A percentile compares a stretch with the other conserved stretches of the same genome.
These are phyloP conservation scores for Austroboletus rostrupii DNA, from an alignment of 1,284 basidiomycete species.

Conservation along the genomic window DNA sequence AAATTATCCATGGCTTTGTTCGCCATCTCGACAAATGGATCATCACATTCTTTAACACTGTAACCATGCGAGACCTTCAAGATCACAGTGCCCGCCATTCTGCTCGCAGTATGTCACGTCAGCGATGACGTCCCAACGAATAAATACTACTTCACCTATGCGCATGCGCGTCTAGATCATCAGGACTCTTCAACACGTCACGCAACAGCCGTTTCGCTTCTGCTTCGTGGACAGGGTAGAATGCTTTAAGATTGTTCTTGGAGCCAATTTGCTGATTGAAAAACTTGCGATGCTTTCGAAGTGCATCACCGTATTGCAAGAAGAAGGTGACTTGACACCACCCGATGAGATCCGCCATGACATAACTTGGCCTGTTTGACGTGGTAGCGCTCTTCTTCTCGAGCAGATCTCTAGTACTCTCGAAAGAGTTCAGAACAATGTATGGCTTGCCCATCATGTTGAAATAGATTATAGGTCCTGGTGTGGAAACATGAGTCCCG, in stretches of 20 bases:
- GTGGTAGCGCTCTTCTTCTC: constrained; percentile 20
- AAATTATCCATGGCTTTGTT: constrained; percentile 16
- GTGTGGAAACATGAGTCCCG: constrained; percentile 25
- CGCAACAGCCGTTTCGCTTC: constrained; percentile 1
- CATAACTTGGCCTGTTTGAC: constrained; percentile 16
- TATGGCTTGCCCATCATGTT: constrained; percentile 8
- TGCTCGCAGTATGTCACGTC: neutral
- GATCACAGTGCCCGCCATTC: constrained; percentile 10
- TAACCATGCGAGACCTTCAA: constrained; percentile 15
- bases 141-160: no score
- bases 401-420: constrained; percentile 17
- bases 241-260: constrained; percentile 9
- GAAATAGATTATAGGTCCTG: constrained; percentile 19
- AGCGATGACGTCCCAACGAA: neutral
- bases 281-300: constrained; percentile 12
- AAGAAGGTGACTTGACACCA: constrained; percentile 21
- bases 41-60: no score
- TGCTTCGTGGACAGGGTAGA: constrained; percentile 13
- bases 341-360: constrained; percentile 25
- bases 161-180: no score
- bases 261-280: constrained; percentile 23
- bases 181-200: constrained; percentile 9
- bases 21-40: constrained; percentile 7
- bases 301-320: constrained; percentile 19
- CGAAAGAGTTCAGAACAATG: constrained; percentile 16